Conservation (phyloP, 768 basidiomycete species). For the Guyanaporus albipodus region DNA sequence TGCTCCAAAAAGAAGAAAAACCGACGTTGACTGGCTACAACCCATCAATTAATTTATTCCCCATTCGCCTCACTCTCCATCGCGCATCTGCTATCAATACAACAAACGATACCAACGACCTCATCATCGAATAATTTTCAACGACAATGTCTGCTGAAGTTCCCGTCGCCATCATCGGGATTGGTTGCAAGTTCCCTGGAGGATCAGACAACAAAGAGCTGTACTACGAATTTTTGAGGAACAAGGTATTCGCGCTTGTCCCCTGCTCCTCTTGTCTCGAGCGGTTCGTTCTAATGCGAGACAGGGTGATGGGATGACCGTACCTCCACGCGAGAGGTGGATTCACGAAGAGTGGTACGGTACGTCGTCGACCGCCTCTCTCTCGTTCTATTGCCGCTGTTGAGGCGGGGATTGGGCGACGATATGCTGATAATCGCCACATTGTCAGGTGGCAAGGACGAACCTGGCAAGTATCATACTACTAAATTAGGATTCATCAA, state of each 20-base stretch:
- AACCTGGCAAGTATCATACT: constrained; percentile 30
- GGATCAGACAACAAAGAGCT: constrained; percentile 30
- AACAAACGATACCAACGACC: neutral
- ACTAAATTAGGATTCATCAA: constrained; percentile 30
- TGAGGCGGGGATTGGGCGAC: too few species aligned
- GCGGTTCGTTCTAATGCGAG: neutral
- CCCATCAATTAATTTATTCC: constrained; percentile 2
- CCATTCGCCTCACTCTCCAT: too few species aligned
- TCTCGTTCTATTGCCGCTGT: neutral
- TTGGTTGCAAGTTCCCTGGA: constrained; percentile 33
- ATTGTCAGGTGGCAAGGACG: constrained; percentile 26
- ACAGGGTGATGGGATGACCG: constrained; percentile 30
- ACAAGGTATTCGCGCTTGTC: constrained; percentile 19
- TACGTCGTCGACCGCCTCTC: constrained; percentile 9
- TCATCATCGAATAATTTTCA: constrained; percentile 2
- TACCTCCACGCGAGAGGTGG: constrained; percentile 28
- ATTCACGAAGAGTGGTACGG: constrained; percentile 31
- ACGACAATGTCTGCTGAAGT: constrained; percentile 27
- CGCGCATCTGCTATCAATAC: too few species aligned
- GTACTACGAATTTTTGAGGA: constrained; percentile 30
- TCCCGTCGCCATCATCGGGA: constrained; percentile 30
- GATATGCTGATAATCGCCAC: too few species aligned
- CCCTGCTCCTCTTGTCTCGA: neutral
- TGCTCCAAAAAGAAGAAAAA: too few species aligned
- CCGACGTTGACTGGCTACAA: too few species aligned